These are phyloP conservation scores for Musa troglodytarum DNA, from an alignment of 176 grass and related monocot species.

Conservation along the genomic window DNA sequence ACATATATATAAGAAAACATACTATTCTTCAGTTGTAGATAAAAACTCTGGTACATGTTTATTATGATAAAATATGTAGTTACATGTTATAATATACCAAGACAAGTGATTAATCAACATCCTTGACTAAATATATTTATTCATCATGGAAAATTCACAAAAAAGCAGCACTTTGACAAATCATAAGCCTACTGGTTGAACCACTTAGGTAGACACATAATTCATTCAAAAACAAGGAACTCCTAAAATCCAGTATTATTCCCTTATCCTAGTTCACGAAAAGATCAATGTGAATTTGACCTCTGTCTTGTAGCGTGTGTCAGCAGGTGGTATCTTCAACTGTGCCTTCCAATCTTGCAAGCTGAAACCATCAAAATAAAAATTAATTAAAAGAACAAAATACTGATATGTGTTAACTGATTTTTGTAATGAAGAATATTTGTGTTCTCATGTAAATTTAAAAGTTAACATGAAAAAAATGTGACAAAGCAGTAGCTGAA, in stretches of 20 bases:
- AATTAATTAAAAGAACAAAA: neutral
- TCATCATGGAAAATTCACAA: too few relatives aligned
- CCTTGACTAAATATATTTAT: too few relatives aligned
- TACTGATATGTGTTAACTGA: neutral
- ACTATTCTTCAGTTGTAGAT: too few relatives aligned
- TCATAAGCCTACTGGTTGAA: neutral
- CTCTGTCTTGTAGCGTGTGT: slow-evolving; percentile 81
- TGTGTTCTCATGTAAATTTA: neutral
- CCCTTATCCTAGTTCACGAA: neutral
- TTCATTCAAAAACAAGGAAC: neutral
- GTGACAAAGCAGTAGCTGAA: neutral
- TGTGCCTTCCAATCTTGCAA: slow-evolving; percentile 80
- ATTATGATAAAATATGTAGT: too few relatives aligned
- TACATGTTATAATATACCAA: too few relatives aligned
- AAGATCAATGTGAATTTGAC: slow-evolving; percentile 22
- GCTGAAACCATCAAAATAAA: slow-evolving; percentile 34
- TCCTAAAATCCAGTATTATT: neutral
- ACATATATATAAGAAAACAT: too few relatives aligned
- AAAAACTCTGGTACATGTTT: too few relatives aligned
- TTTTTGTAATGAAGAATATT: neutral
- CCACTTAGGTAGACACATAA: neutral
- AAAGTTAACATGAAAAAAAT: neutral
- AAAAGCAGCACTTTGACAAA: neutral
- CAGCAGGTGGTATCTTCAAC: slow-evolving; percentile 62
- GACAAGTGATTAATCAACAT: too few relatives aligned